phyloP scores from a whole-genome alignment of 2,329 filamentous ascomycete species.

The Coleophoma eucalyptorum region DNA sequence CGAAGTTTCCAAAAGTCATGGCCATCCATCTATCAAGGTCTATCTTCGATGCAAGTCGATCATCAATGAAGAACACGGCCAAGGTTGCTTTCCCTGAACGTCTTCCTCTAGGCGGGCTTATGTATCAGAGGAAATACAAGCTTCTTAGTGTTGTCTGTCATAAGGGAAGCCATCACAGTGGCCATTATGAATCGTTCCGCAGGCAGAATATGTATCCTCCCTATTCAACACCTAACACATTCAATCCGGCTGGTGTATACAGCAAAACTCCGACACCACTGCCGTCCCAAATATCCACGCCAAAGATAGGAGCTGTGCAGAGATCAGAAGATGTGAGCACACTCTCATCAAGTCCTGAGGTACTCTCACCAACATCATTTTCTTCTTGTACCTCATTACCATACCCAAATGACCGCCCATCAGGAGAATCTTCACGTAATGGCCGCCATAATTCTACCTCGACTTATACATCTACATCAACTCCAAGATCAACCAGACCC shows the following conservation, averaged over 20 bases:
- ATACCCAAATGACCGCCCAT: slow-evolving; percentile 10
- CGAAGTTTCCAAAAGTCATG: slow-evolving; percentile 82
- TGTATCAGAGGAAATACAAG: slow-evolving; percentile 76
- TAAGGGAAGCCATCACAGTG: slow-evolving; percentile 92
- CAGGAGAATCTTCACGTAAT: slow-evolving; percentile 7
- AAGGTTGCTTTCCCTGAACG: slow-evolving; percentile 90
- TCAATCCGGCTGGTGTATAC: slow-evolving; percentile 72
- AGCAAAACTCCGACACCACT: slow-evolving; percentile 21
- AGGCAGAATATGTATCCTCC: slow-evolving; percentile 77
- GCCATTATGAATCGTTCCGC: slow-evolving; percentile 95
- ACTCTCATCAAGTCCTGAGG: slow-evolving; percentile 21
- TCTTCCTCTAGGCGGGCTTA: slow-evolving; percentile 75
- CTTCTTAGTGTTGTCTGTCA: slow-evolving; percentile 87
- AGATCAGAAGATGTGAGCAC: slow-evolving; percentile 22
- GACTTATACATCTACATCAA: slow-evolving; percentile 8
- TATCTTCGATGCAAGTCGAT: slow-evolving; percentile 75
- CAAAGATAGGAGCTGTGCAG: slow-evolving; percentile 29
- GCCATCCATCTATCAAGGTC: slow-evolving; percentile 91
- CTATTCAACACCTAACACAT: slow-evolving; percentile 77
- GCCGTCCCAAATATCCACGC: slow-evolving; percentile 21
- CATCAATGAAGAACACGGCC: slow-evolving; percentile 88
- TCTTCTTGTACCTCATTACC: slow-evolving; percentile 21
- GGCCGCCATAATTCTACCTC: slow-evolving; percentile 7
- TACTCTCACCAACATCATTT: slow-evolving; percentile 21
- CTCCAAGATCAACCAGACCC: slow-evolving; percentile 4